Conservation (phyloP, 169 alveolate genomes). For the Besnoitia besnoiti region DNA sequence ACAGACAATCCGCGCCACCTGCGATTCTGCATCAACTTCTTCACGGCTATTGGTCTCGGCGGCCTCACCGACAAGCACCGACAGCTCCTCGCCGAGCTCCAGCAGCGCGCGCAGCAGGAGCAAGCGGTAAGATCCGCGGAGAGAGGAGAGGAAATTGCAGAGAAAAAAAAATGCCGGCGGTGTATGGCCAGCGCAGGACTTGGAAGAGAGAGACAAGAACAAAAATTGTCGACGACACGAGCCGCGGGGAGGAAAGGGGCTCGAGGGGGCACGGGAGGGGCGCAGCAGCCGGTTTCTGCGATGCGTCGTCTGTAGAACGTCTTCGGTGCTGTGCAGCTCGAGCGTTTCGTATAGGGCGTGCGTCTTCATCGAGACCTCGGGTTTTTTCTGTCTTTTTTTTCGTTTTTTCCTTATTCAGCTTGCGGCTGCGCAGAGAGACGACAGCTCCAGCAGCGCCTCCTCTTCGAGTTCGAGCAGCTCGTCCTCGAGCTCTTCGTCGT, state of each 20-base stretch:
- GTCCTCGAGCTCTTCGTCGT: not conserved
- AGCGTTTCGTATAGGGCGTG: no score
- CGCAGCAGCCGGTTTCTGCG: not conserved
- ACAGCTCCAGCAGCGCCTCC: not conserved
- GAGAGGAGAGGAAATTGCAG: not conserved
- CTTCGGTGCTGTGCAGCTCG: no score
- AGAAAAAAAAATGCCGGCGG: not conserved
- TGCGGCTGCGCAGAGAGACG: not conserved
- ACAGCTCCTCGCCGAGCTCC: slow-evolving; percentile 77
- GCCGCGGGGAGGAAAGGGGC: no score
- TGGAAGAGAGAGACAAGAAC: not conserved
- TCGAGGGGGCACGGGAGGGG: not conserved
- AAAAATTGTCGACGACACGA: not conserved
- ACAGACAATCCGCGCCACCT: slow-evolving; percentile 93
- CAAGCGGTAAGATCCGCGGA: not conserved
- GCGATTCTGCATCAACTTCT: slow-evolving; percentile 97
- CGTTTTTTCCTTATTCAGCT: not conserved
- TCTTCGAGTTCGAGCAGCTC: not conserved
- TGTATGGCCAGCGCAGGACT: not conserved
- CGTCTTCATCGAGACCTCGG: not conserved
- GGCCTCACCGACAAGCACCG: slow-evolving; percentile 94
- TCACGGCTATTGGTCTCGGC: slow-evolving; percentile 97
- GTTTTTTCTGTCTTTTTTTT: not conserved
- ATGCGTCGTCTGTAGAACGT: no score
- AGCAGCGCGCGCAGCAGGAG: slow-evolving; percentile 49